Evolutionary conservation across 805 yeast species (phyloP).

Genomic region (Suhomyces sp.): DNA sequence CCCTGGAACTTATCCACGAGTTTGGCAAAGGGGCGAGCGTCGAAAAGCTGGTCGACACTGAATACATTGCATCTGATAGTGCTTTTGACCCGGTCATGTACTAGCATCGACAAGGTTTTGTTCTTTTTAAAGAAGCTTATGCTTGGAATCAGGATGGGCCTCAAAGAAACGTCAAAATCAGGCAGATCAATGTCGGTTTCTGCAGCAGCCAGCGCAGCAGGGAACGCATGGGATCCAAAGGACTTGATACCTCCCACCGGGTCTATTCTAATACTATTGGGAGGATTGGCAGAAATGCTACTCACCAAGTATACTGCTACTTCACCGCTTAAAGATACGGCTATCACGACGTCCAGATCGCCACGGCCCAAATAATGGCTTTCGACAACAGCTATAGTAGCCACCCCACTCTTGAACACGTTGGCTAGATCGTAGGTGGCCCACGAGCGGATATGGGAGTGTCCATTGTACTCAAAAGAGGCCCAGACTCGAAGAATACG

Average conservation of each 20-base stretch:
- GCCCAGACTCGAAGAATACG: constrained; percentile 65
- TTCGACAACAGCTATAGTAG: constrained; percentile 33
- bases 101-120: constrained; percentile 18
- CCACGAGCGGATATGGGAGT: constrained; percentile 55
- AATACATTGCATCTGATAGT: constrained; percentile 26
- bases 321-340: constrained; percentile 39
- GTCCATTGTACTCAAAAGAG: constrained; percentile 57
- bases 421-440: constrained; percentile 39
- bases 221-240: constrained; percentile 14
- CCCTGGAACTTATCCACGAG: constrained; percentile 66
- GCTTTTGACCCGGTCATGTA: constrained; percentile 38
- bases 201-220: background rate
- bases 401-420: constrained; percentile 7
- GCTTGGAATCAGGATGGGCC: constrained; percentile 17
- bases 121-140: constrained; percentile 8
- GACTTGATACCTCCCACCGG: constrained; percentile 22
- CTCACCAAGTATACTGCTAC: constrained; percentile 46
- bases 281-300: constrained; percentile 54
- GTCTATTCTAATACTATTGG: constrained; percentile 46
- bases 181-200: constrained; percentile 13
- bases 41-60: constrained; percentile 2
- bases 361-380: constrained; percentile 26
- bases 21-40: background rate
- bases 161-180: background rate
- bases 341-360: constrained; percentile 33